Conservation (phyloP, 352 stramenopile genomes). For the Phytophthora rubi region DNA sequence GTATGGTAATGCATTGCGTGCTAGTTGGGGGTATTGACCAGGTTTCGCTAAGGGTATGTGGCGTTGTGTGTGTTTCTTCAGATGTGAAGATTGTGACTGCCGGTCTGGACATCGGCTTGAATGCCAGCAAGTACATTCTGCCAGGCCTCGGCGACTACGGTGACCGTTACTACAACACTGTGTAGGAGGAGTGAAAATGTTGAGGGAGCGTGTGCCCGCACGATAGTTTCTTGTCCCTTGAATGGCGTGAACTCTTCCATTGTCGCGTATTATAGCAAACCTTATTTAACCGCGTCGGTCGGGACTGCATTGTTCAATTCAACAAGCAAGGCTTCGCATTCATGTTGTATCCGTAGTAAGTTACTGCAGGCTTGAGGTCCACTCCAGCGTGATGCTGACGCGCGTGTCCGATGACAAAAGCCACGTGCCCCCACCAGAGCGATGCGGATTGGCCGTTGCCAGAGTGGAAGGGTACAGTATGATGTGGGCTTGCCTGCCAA, state of each 20-base stretch:
- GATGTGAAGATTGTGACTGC: conserved; percentile 83
- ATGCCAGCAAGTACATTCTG: conserved; percentile 96
- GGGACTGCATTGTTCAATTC: conserved; percentile 7
- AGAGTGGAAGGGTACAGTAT: too few species aligned
- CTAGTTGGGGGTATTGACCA: not conserved
- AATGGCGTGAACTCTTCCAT: conserved; percentile 19
- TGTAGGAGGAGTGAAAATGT: conserved; percentile 21
- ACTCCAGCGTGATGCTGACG: not conserved
- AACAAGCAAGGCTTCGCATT: conserved; percentile 5
- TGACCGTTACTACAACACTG: conserved; percentile 92
- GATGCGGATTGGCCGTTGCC: not conserved
- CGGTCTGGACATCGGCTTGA: conserved; percentile 86
- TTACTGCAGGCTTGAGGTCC: not conserved
- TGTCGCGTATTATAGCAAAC: not conserved
- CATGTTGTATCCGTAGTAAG: not conserved
- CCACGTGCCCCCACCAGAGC: not conserved
- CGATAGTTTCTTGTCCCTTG: conserved; percentile 21
- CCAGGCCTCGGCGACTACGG: conserved; percentile 97
- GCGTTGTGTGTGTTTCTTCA: not conserved
- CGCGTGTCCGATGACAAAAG: not conserved
- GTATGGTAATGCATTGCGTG: conserved; percentile 23
- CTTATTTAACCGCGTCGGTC: conserved; percentile 11
- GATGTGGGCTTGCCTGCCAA: not conserved
- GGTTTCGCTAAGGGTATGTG: conserved; percentile 2
- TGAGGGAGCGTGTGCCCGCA: not conserved